Conservation (phyloP, 805 yeast species). For the Torulaspora franciscae region DNA sequence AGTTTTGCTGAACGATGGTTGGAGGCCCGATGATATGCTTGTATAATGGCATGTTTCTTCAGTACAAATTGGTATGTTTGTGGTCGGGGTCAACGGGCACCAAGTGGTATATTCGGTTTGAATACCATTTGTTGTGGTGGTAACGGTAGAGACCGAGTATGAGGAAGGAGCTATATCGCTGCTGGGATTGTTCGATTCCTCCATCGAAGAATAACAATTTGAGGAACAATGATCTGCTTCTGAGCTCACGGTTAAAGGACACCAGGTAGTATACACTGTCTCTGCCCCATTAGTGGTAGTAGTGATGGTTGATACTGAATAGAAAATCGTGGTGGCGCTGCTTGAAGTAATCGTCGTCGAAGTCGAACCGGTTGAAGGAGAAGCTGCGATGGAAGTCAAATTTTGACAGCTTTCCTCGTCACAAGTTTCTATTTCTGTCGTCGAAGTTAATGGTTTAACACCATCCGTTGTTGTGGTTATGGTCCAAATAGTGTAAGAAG, state of each 20-base stretch:
- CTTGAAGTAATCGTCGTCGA: no score
- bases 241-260: no score
- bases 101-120: constrained; percentile 30
- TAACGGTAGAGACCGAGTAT: constrained; percentile 11
- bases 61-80: background rate
- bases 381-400: background rate
- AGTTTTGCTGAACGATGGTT: background rate
- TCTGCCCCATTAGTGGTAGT: background rate
- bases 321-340: no score
- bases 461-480: background rate
- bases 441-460: background rate
- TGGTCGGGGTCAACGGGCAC: constrained; percentile 21
- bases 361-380: no score
- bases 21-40: background rate
- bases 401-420: background rate
- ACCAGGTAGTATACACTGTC: no score
- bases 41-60: background rate
- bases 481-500: background rate
- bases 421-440: background rate
- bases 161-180: background rate
- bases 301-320: background rate
- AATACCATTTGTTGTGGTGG: constrained; percentile 27
- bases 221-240: no score
- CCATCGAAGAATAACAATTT: no score
- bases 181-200: background rate